Base-by-base conservation (phyloP, 129 eudicot genomes). In the Deinandra increscens region DNA sequence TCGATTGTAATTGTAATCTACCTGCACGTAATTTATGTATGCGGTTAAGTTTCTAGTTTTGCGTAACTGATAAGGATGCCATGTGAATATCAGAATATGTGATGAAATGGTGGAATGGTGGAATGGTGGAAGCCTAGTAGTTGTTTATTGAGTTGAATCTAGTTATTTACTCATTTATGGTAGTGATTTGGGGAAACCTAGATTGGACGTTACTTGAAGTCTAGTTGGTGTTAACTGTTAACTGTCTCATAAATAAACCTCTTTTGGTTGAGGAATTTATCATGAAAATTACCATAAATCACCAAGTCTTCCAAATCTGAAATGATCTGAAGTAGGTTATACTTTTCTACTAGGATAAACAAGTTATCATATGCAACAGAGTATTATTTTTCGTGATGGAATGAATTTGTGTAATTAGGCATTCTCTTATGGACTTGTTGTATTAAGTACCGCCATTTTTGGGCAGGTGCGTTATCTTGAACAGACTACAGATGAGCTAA, bases 401-500 rank as follows among this genome's bases (percentile, higher is more conserved):
- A 26, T 20, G 54, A 23, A 3, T 41, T 11, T 5, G 23, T 42
- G 70, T 43, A 23, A 13, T 6, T 64, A 42, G 51, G 33, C 37
- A 12, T 39, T 19, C 12, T 64, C 37, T 29, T 26, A 3, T 26
- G 31, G 31, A 26, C 31, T 15, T 44, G 39, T 68, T 43, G 56
- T 44, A 9, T 37, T 33, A 49, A 73, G 12, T 9, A 53, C 29
- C 37, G 53, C 29, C 50, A 22, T 19, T 19, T 63, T 76, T 51
- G 39, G 34, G 66, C 80, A 94, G 99, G 75, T 94, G 56, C 84
- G 84, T 36, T 81, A 84, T 72, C 78, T 94, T 34, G 99, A 94
- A 69, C 89, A 82, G 70, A 85, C 88, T 31, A 69, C 99, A 0
- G 97, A 94, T 46, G 99, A 94, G 79, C 81, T 94, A 6, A 87